Evolutionary conservation across 2,329 filamentous ascomycete species (phyloP).

Genomic region (Penicillium aurantiogriseum): DNA sequence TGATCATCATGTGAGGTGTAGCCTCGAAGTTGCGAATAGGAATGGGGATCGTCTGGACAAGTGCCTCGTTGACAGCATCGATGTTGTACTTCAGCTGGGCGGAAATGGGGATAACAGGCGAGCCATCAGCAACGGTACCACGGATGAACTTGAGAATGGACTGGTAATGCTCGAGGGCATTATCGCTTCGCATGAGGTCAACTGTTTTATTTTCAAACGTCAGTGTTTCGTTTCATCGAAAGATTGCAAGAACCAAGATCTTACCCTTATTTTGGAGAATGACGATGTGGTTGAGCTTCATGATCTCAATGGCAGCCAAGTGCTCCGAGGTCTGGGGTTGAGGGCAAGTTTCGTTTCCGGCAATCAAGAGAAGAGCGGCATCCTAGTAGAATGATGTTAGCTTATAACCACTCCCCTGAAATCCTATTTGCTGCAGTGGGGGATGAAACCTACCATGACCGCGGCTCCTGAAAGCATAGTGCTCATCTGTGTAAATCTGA

Average conservation of each 20-base stretch:
- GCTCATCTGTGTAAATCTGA: constrained; percentile 64
- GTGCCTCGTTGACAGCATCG: constrained; percentile 93
- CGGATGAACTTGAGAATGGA: constrained; percentile 98
- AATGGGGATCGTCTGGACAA: constrained; percentile 92
- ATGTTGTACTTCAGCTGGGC: constrained; percentile 99
- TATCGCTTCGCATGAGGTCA: constrained; percentile 95
- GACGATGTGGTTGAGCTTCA: constrained; percentile 99
- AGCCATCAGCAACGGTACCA: constrained; percentile 91
- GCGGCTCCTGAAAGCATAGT: constrained; percentile 99
- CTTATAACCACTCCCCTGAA: neutral
- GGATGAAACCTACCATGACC: constrained; percentile 65
- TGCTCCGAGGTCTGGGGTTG: constrained; percentile 99
- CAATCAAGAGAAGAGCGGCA: constrained; percentile 90
- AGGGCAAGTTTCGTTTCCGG: constrained; percentile 96
- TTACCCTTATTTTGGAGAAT: constrained; percentile 90
- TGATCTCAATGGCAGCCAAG: constrained; percentile 98
- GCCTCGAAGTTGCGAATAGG: constrained; percentile 86
- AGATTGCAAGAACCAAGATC: neutral
- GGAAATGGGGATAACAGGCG: constrained; percentile 93
- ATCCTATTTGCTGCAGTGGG: neutral
- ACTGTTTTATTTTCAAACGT: constrained; percentile 47
- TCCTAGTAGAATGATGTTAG: constrained; percentile 48
- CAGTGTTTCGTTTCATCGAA: neutral
- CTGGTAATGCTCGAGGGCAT: constrained; percentile 88
- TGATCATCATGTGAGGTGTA: constrained; percentile 97